phyloP scores from a whole-genome alignment of 768 basidiomycete species.

The Termitomyces sp. region DNA sequence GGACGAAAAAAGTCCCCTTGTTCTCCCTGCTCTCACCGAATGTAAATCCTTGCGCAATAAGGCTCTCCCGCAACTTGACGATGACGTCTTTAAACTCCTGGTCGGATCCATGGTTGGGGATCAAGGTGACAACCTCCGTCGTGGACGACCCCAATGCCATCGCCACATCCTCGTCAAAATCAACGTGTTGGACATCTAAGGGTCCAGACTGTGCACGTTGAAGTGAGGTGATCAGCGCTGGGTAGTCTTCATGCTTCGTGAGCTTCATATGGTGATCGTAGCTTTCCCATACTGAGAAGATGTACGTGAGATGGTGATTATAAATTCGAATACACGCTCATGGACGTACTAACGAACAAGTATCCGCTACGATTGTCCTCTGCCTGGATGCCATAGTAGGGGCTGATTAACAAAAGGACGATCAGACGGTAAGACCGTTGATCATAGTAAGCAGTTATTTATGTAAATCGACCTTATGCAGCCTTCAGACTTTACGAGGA shows the following conservation, averaged over 20 bases:
- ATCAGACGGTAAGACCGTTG: background rate
- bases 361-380: slow-evolving; percentile 10
- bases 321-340: background rate
- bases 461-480: slow-evolving; percentile 8
- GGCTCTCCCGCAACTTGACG: background rate
- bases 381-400: slow-evolving; percentile 11
- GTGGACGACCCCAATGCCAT: background rate
- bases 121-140: slow-evolving; percentile 2
- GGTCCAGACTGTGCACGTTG: background rate
- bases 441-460: no score
- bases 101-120: background rate
- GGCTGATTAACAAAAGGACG: background rate
- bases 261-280: slow-evolving; percentile 8
- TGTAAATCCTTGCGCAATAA: no score
- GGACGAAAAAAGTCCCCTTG: slow-evolving; percentile 2
- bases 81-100: background rate
- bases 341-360: slow-evolving; percentile 9
- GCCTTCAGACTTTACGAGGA: slow-evolving; percentile 7
- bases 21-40: slow-evolving; percentile 11
- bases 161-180: slow-evolving; percentile 5
- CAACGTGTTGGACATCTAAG: slow-evolving; percentile 6
- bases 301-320: background rate
- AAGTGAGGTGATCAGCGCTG: background rate
- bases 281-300: slow-evolving; percentile 8
- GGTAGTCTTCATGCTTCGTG: slow-evolving; percentile 1